Evolutionary conservation across 495 filamentous ascomycete species (phyloP), one percentile per base, ranked within the genome.

Genomic region (Polyplosphaeria fusca): DNA sequence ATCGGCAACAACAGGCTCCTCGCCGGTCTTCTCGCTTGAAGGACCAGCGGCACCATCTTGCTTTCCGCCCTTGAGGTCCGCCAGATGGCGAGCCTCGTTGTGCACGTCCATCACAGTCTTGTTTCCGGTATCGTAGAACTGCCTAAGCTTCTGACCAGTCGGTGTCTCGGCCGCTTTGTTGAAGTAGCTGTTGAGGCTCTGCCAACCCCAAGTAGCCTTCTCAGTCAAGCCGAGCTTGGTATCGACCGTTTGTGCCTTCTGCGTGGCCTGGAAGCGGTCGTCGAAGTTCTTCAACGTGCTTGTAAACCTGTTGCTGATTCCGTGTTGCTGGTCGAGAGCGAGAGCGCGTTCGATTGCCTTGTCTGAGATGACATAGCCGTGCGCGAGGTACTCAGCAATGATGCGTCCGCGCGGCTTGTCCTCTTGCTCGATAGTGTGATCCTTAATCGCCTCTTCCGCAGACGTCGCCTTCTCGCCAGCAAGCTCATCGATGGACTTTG

Each of bases 371-470:
- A 81, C 77, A 72, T 98, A 98, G 60, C 93, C 93, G 64, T 96
- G 88, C 3, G 91, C 91, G 24, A 98, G 84, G 70, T 96, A 95
- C 75, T 98, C 93, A 57, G 93, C 93, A 23, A 96, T 60, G 66
- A 98, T 95, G 65, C 94, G 91, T 18, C 86, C 80, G 66, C 88
- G 85, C 0, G 93, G 93, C 77, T 97, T 97, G 73, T 96, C 89
- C 68, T 98, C 93, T 67, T 97, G 93, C 2, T 83, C 81, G 66
- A 96, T 78, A 52, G 91, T 80, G 59, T 86, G 78, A 55, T 74
- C 70, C 4, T 74, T 67, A 25, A 82, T 74, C 40, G 74, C 73
- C 53, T 63, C 48, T n/a, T 61, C 62, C 12, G 53, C 54, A 9
- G 53, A 24, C 4, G 53, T 27, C 7, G 30, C 44, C 47, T 62